Conservation (phyloP, 2,329 filamentous ascomycete genomes). For the Phaeosphaeria sp. region DNA sequence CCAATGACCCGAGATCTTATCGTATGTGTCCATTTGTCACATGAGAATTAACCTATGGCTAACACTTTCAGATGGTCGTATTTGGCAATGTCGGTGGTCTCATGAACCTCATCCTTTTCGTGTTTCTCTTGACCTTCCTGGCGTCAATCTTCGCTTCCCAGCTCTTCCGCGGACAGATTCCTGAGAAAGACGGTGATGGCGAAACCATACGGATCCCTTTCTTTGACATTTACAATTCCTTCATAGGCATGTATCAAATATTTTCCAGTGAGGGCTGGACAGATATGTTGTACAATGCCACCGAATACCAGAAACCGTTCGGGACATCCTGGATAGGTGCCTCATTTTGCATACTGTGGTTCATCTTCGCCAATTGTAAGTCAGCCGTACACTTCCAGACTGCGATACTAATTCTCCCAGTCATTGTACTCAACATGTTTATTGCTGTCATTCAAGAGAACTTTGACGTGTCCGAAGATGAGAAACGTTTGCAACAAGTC, state of each 20-base stretch:
- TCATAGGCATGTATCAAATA: slow-evolving; percentile 97
- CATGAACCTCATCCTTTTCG: slow-evolving; percentile 91
- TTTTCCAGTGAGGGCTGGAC: slow-evolving; percentile 98
- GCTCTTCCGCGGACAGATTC: slow-evolving; percentile 87
- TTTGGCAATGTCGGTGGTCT: slow-evolving; percentile 92
- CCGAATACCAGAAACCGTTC: slow-evolving; percentile 67
- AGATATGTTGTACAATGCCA: slow-evolving; percentile 80
- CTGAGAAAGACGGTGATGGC: slow-evolving; percentile 66
- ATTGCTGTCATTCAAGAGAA: slow-evolving; percentile 99
- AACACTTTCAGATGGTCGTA: slow-evolving; percentile 65
- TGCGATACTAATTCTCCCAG: slow-evolving; percentile 23
- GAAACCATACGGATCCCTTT: slow-evolving; percentile 76
- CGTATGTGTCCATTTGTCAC: slow-evolving; percentile 45
- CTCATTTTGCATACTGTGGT: slow-evolving; percentile 91
- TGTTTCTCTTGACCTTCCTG: slow-evolving; percentile 93
- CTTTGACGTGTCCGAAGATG: slow-evolving; percentile 97
- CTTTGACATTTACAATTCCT: slow-evolving; percentile 90
- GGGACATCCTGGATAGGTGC: slow-evolving; percentile 92
- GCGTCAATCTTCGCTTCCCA: slow-evolving; percentile 93
- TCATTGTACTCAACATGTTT: slow-evolving; percentile 99
- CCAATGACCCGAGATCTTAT: slow-evolving; percentile 88
- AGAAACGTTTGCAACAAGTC: slow-evolving; percentile 95
- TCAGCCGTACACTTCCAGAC: not conserved
- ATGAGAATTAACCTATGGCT: slow-evolving; percentile 12
- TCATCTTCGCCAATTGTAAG: slow-evolving; percentile 81